Percentiles rank a stretch among this genome's conserved stretches.
phyloP scores from a whole-genome alignment of 78 protist genomes.

The Reticulomyxa filosa region DNA sequence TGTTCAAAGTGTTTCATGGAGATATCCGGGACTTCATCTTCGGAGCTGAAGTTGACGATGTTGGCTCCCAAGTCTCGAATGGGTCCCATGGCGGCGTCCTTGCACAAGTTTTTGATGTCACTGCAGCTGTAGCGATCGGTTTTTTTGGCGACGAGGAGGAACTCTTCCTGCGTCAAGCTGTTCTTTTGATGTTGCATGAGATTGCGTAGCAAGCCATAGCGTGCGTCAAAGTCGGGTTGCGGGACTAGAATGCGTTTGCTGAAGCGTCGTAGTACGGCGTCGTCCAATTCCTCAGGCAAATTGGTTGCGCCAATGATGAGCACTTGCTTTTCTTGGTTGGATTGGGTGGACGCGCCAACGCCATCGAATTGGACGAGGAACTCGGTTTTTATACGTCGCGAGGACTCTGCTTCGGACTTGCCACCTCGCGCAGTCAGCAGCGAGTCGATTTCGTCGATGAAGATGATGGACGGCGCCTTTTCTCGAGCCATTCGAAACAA shows the following conservation, averaged over 20 bases:
- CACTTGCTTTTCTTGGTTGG: neutral
- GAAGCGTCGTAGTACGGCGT: slow-evolving; percentile 14
- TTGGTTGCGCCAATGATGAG: slow-evolving; percentile 32
- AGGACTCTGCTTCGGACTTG: slow-evolving; percentile 3
- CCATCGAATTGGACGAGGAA: slow-evolving; percentile 37
- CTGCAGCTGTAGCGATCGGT: no score
- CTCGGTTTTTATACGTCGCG: slow-evolving; percentile 35
- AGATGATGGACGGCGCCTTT: slow-evolving; percentile 21
- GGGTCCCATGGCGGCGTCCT: no score
- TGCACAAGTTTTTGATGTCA: no score
- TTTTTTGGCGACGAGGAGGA: no score
- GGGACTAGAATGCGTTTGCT: slow-evolving; percentile 19
- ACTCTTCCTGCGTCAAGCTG: no score
- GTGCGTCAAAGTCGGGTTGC: slow-evolving; percentile 14
- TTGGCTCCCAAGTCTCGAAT: no score
- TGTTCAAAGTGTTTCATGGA: no score
- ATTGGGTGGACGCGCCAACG: slow-evolving; percentile 18
- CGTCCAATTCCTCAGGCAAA: slow-evolving; percentile 33
- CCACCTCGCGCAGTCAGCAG: slow-evolving; percentile 8
- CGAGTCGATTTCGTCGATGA: slow-evolving; percentile 64
- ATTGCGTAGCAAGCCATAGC: neutral
- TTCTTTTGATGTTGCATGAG: no score
- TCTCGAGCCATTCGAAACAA: slow-evolving; percentile 31
- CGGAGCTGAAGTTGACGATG: no score
- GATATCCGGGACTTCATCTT: no score